Base-by-base conservation (phyloP, 78 protist species). In the Cavenderia fasciculata region DNA sequence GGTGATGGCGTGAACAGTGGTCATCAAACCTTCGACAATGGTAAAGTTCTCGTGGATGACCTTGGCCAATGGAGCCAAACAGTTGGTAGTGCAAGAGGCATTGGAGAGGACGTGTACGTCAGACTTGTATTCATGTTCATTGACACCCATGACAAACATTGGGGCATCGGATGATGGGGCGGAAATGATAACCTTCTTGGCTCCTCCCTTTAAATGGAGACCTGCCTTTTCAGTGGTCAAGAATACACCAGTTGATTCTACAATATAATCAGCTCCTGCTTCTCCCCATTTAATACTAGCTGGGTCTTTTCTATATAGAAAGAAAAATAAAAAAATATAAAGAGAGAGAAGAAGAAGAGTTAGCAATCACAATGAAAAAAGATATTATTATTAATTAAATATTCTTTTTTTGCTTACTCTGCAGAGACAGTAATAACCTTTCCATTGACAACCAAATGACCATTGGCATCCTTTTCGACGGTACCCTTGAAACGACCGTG, bases 41-140 rank as follows among this genome's bases (percentile, higher is more conserved):
- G 98, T 99, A 84, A 74, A 99, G 85, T 94, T 74, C 23, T 98
- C 99, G 77, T 99, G 16, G 93, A 99, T 63, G 51, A 97, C 85
- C 94, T 96, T 96, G 72, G 96, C 99, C 34, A 99, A 85, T 69
- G 99, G 99, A 0, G 99, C 99, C 18, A 98, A 95, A 96, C 99
- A 99, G 98, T 99, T 99, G 97, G 99, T 99, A 65, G 99, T 99
- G 96, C 99, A 99, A 40, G 99, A 98, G 29, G 99, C 99, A 94
- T 97, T 97, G 40, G 98, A 97, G 51, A 98, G 82, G 74, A 97
- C 76, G 72, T 73, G 27, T 46, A 27, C 25, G 16, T 62, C 85
- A 25, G 65, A 0, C 51, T 87, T 76, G 96, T 93, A 97, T 51
- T 66, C 21, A 16, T 85, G 85, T 76, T 98, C 93, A 95, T 99